Conservation (phyloP, 345 rosid species). For the Acer saccharum region DNA sequence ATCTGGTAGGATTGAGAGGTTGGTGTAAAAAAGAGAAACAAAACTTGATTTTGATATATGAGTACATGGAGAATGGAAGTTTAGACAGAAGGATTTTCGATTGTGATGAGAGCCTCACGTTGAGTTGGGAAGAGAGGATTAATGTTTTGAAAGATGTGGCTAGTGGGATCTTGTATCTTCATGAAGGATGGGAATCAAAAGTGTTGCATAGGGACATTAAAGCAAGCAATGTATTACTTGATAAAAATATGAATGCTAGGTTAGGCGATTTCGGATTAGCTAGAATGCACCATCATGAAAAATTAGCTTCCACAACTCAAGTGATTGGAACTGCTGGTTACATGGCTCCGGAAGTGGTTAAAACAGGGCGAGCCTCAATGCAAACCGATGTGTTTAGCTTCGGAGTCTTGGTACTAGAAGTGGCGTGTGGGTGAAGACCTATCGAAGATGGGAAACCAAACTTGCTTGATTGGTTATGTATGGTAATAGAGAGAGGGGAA, state of each 20-base stretch:
- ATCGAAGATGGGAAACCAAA: slow-evolving; percentile 49
- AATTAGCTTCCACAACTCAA: slow-evolving; percentile 24
- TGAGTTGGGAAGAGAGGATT: slow-evolving; percentile 36
- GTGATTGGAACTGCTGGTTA: slow-evolving; percentile 38
- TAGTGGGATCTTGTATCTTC: slow-evolving; percentile 29
- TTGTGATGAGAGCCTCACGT: slow-evolving; percentile 11
- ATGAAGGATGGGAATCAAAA: slow-evolving; percentile 38
- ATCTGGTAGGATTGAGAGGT: slow-evolving; percentile 32
- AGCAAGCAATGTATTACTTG: slow-evolving; percentile 38
- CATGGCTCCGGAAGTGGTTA: slow-evolving; percentile 34
- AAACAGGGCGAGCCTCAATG: slow-evolving; percentile 46
- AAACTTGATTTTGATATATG: slow-evolving; percentile 31
- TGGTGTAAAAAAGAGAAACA: slow-evolving; percentile 32
- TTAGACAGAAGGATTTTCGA: slow-evolving; percentile 28
- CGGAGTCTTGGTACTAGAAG: slow-evolving; percentile 49
- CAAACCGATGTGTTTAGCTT: slow-evolving; percentile 51
- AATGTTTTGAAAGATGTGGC: slow-evolving; percentile 34
- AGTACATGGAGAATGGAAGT: slow-evolving; percentile 43
- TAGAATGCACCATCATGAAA: slow-evolving; percentile 22
- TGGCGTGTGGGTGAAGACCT: slow-evolving; percentile 51
- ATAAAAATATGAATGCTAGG: slow-evolving; percentile 35
- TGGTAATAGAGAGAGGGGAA: slow-evolving; percentile 33
- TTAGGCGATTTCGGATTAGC: slow-evolving; percentile 37
- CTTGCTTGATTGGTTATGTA: slow-evolving; percentile 44
- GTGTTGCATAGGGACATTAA: slow-evolving; percentile 40